Base-by-base conservation (phyloP, 176 grass and related monocot species). In the Rhynchospora pubera region DNA sequence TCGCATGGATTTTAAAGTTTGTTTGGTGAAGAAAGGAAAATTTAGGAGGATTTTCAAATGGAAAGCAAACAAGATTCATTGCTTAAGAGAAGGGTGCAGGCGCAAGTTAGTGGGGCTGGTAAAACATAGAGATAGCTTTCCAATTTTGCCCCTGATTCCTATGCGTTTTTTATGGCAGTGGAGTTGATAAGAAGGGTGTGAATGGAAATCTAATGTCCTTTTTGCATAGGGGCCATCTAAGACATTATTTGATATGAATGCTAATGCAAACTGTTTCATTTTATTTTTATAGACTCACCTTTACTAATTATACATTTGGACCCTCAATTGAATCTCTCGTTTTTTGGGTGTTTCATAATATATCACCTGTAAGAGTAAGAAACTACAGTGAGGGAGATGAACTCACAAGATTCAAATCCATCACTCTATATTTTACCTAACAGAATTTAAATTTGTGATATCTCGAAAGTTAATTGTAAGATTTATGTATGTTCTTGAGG, bases 1-100 rank as follows among this genome's bases (percentile, higher is more conserved):
- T 53, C 76, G 30, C 93, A 97, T 92, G 59, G 44, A 32, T 62
- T 62, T 34, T 56, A 45, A 15, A 11, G 7, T 67, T 32, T 3
- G 15, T 12, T 76, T 5, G 23, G 13, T 26, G 66, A 57, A 50
- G 6, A n/a, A 34, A 19, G 13, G 15, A 72, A 24, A 72, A 3
- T 24, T 15, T 9, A 28, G 23, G 10, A n/a, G 28, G 16, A 32
- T 53, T 85, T 77, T 45, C 46, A 50, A 64, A 78, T 69, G 50
- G 32, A 76, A 84, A 84, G 44, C 47, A 63, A 77, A 84, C 61
- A 82, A 82, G 60, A 26, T 50, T 66, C 59, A 51, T 82, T 82
- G 61, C 61, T 50, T 82, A 66, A 34, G 62, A 64, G 22, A 82
- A 82, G 59, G 46, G 12, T n/a, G 15, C 2, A 52, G 46, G 34